Conservation (phyloP, 352 stramenopile species). For the Phytophthora fragariaefolia region DNA sequence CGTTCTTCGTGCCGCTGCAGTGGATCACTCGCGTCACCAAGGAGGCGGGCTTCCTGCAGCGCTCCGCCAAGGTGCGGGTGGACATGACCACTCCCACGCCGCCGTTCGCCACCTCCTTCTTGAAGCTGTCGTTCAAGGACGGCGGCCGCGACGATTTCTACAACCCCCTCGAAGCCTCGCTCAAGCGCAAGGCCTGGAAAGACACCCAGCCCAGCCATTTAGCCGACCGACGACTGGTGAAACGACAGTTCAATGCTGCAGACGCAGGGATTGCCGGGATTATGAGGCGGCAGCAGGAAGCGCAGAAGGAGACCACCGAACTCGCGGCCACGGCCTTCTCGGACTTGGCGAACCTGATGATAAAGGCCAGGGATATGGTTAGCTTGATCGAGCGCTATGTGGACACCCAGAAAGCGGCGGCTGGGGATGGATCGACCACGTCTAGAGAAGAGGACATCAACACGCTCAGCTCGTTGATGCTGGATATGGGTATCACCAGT, state of each 20-base stretch:
- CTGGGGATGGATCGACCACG: slow-evolving; percentile 29
- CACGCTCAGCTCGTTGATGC: slow-evolving; percentile 86
- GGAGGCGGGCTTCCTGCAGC: slow-evolving; percentile 83
- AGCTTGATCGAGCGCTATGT: slow-evolving; percentile 92
- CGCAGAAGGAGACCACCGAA: slow-evolving; percentile 83
- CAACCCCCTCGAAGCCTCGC: slow-evolving; percentile 68
- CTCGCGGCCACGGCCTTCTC: slow-evolving; percentile 87
- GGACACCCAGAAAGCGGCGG: slow-evolving; percentile 70
- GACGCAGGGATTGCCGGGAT: slow-evolving; percentile 87
- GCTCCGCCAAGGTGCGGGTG: slow-evolving; percentile 85
- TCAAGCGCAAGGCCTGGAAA: slow-evolving; percentile 77
- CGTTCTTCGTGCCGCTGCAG: slow-evolving; percentile 76
- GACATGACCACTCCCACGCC: slow-evolving; percentile 56
- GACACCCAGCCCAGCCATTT: slow-evolving; percentile 82
- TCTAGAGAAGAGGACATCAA: slow-evolving; percentile 67
- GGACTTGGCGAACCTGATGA: slow-evolving; percentile 91
- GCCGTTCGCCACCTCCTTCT: slow-evolving; percentile 57
- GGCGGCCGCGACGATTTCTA: slow-evolving; percentile 87
- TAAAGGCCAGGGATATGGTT: slow-evolving; percentile 92
- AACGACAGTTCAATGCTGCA: slow-evolving; percentile 78
- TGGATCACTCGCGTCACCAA: slow-evolving; percentile 77
- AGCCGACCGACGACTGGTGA: slow-evolving; percentile 73
- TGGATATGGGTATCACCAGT: slow-evolving; percentile 94
- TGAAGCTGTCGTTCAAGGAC: slow-evolving; percentile 91
- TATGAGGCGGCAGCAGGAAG: slow-evolving; percentile 77